Evolutionary conservation across 2,329 filamentous ascomycete genomes (phyloP).

Genomic region (Talaromyces verruculosus): DNA sequence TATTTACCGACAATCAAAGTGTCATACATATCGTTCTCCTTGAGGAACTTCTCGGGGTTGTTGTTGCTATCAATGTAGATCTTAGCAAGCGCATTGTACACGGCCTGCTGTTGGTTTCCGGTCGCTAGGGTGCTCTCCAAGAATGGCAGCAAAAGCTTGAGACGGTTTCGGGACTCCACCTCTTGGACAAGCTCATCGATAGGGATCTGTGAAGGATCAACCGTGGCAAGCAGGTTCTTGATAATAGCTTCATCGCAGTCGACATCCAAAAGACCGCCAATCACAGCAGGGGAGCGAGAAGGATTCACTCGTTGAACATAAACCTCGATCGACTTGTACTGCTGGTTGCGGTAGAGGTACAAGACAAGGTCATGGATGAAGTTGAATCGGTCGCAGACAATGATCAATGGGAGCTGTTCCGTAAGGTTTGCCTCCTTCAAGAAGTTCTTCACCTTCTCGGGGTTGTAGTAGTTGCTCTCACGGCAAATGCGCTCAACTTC

Average conservation of each 20-base stretch:
- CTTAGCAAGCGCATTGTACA: constrained; percentile 96
- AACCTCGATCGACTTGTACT: constrained; percentile 97
- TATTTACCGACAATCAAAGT: constrained; percentile 92
- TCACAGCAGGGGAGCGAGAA: constrained; percentile 81
- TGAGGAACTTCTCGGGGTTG: constrained; percentile 94
- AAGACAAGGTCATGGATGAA: constrained; percentile 96
- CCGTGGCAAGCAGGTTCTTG: constrained; percentile 82
- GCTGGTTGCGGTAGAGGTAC: constrained; percentile 97
- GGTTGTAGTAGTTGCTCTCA: constrained; percentile 85
- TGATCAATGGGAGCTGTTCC: constrained; percentile 94
- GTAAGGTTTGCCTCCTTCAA: constrained; percentile 90
- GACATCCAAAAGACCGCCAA: constrained; percentile 90
- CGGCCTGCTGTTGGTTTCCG: constrained; percentile 92
- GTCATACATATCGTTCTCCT: constrained; percentile 96
- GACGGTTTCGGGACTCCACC: constrained; percentile 91
- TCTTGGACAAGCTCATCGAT: constrained; percentile 92
- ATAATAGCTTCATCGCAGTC: constrained; percentile 97
- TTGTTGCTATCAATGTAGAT: constrained; percentile 99
- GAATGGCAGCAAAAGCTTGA: constrained; percentile 95
- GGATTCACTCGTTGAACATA: constrained; percentile 98
- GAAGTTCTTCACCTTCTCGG: constrained; percentile 98
- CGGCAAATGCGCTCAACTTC: constrained; percentile 97
- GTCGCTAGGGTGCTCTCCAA: constrained; percentile 84
- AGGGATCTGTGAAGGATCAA: constrained; percentile 80
- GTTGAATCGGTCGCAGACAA: constrained; percentile 98